Evolutionary conservation across 441 rosid genomes (phyloP), one percentile per base, ranked within the genome.

Genomic region (Breynia disticha): DNA sequence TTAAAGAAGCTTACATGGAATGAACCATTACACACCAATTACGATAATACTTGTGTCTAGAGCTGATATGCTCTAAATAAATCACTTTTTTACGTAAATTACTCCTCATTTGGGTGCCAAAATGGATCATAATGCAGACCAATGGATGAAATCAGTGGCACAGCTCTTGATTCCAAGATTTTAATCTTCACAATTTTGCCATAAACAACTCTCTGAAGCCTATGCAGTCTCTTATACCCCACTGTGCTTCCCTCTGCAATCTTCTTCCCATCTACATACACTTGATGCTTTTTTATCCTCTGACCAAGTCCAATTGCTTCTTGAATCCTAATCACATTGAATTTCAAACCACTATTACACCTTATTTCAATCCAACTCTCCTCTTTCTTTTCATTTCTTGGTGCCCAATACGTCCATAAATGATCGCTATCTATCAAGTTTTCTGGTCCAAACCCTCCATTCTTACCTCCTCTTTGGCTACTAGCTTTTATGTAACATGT

Each of bases 261-360:
- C 35, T 38, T 42, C 62, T 70, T 72, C 4, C 83, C 87, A 38
- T 82, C 83, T 16, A 82, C 72, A 22, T 69, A 58, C 46, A 85
- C 53, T 56, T 70, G 75, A 52, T 82, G 89, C 61, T 54, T 50
- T 44, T 70, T 22, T 60, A 85, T 72, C 72, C 94, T 69, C 61
- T 85, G 89, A n/a, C 89, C 89, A 19, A 85, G 72, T 48, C 87
- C 87, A 19, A 85, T 76, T 3, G 89, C 79, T 57, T 85, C 94
- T 49, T 85, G 94, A 50, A 82, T 77, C 59, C 87, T 72, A 13
- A 85, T 54, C 63, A 80, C 87, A 24, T 80, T 85, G 43, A 82
- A 85, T 55, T 66, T 67, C 62, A 76, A 11, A 67, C 75, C 70
- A 47, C 42, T 73, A 17, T 18, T 2, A 52, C 64, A 65, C 28